Base-by-base conservation (phyloP, 2,329 filamentous ascomycete species). In the Cladorrhinum sp. region DNA sequence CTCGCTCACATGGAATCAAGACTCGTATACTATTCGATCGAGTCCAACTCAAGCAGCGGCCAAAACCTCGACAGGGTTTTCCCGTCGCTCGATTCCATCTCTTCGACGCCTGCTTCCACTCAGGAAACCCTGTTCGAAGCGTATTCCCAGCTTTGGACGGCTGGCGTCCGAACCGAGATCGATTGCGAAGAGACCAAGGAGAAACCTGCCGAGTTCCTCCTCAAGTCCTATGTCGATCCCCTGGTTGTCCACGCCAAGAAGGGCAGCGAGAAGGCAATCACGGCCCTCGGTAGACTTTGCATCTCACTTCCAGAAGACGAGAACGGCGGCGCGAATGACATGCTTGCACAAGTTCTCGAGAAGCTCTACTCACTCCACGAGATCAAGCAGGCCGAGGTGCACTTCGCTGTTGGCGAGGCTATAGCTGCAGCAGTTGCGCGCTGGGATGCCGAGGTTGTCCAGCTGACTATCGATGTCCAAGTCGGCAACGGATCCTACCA, bases 401-500 rank as follows among this genome's bases (percentile, higher is more conserved):
- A 97, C 64, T 97, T 99, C 71, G 86, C 92, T 0, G 86, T 96
- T 26, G 95, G 95, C 14, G 93, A 96, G 72, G 92, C 95, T 12
- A 82, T 98, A 57, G 89, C 90, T 52, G 90, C 90, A 52, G 84
- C 89, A 6, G 83, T 91, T 39, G 86, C 83, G 39, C 88, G 93
- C 42, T 98, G 94, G 93, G 83, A 90, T 33, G 96, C 94, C 0
- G 87, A 90, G 63, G 88, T 89, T 21, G 80, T 97, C 16, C 84
- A 87, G 60, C 82, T 93, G 1, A 85, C 86, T 51, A 78, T 94
- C 53, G 91, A 97, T 66, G 85, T 97, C 1, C 86, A 93, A 64
- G 39, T 48, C 7, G 18, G 24, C 3, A 58, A 39, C 1, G 36
- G 23, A 0, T 61, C 71, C 0, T 74, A 74, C 51, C 71, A 69